phyloP scores from a whole-genome alignment of 257 asterid species.

The Forsythia suspensa region DNA sequence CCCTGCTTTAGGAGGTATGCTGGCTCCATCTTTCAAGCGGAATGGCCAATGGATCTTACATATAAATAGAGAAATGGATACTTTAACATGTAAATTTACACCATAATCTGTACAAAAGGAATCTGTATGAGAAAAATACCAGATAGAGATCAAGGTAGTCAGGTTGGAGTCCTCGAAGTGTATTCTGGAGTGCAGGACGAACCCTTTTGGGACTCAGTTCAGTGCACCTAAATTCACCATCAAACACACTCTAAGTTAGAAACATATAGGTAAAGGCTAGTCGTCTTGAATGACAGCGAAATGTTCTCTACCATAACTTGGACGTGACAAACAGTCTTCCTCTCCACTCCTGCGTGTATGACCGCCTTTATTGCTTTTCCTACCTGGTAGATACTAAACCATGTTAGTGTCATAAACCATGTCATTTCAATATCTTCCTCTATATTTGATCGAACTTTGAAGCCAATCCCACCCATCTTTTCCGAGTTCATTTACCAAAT shows the following conservation, averaged over 20 bases:
- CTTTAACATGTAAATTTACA: neutral
- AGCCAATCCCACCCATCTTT: no score
- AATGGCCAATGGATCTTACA: conserved; percentile 72
- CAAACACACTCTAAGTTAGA: neutral
- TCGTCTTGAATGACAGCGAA: neutral
- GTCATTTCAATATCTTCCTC: no score
- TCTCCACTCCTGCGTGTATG: conserved; percentile 62
- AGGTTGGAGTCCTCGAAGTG: conserved; percentile 58
- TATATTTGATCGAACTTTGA: no score
- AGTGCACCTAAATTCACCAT: conserved; percentile 48
- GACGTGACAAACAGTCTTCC: conserved; percentile 56
- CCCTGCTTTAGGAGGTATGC: conserved; percentile 52
- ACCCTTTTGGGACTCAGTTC: conserved; percentile 59
- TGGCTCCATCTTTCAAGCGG: conserved; percentile 59
- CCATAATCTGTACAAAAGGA: neutral
- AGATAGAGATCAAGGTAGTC: conserved; percentile 79
- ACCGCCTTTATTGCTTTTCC: conserved; percentile 62
- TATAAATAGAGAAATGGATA: neutral
- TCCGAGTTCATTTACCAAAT: no score
- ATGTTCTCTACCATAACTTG: conserved; percentile 51
- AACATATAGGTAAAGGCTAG: neutral
- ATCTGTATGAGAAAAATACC: conserved; percentile 25
- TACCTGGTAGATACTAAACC: conserved; percentile 30
- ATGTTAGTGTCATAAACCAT: no score
- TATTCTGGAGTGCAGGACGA: conserved; percentile 54